Conservation (phyloP, 1,139 yeast genomes). For the Kluyveromyces marxianus region DNA sequence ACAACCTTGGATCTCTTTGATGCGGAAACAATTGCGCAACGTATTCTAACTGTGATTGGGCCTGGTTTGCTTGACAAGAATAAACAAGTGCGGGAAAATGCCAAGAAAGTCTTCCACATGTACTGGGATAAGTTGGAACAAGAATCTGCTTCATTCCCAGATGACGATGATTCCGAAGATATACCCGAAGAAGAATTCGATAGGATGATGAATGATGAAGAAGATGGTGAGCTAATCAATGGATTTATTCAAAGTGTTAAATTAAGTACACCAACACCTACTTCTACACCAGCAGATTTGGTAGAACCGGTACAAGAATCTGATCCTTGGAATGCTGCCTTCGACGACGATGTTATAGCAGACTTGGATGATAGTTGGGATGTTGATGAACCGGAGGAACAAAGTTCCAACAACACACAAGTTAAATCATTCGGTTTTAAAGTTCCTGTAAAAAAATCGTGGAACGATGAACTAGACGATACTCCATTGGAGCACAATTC, state of each 20-base stretch:
- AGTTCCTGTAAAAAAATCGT: slow-evolving; percentile 15
- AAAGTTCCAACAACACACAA: neutral
- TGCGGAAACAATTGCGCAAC: slow-evolving; percentile 71
- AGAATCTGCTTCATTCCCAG: slow-evolving; percentile 48
- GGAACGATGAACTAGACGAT: slow-evolving; percentile 15
- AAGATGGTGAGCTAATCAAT: slow-evolving; percentile 15
- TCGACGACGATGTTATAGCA: slow-evolving; percentile 4
- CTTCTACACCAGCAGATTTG: slow-evolving; percentile 16
- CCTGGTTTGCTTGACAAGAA: slow-evolving; percentile 75
- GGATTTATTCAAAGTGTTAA: slow-evolving; percentile 25
- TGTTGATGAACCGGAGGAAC: slow-evolving; percentile 5
- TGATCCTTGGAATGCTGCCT: slow-evolving; percentile 13
- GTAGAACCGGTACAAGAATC: slow-evolving; percentile 11
- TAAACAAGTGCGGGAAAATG: slow-evolving; percentile 62
- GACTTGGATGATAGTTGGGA: slow-evolving; percentile 18
- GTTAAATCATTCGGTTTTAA: neutral
- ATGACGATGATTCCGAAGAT: slow-evolving; percentile 36
- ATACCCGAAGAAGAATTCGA: slow-evolving; percentile 30
- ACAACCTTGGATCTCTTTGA: slow-evolving; percentile 58
- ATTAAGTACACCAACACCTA: slow-evolving; percentile 12
- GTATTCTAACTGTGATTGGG: slow-evolving; percentile 79
- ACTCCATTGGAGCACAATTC: no score
- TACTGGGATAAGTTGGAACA: slow-evolving; percentile 58
- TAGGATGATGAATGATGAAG: slow-evolving; percentile 9
- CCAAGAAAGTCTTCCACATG: slow-evolving; percentile 55